These are phyloP conservation scores for Phytophthora vignae DNA, from an alignment of 352 stramenopile genomes.

Conservation along the genomic window DNA sequence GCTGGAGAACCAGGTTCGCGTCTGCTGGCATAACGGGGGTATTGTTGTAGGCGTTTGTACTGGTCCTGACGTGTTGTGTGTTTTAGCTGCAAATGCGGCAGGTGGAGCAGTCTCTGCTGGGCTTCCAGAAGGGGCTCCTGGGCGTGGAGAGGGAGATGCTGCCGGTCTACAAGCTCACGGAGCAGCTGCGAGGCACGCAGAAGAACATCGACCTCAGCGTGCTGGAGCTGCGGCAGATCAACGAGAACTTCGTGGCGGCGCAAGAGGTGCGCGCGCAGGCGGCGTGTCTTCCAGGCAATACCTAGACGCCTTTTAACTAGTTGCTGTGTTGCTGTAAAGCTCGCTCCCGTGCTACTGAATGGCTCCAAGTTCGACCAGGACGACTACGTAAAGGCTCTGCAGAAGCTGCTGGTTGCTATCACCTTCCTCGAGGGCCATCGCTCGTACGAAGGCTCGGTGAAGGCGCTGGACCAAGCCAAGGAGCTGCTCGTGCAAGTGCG, in stretches of 20 bases:
- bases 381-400: conserved; percentile 68
- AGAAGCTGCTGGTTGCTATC: conserved; percentile 75
- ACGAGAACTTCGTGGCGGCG: conserved; percentile 78
- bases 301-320: neutral
- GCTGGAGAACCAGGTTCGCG: conserved; percentile 64
- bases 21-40: too few species aligned
- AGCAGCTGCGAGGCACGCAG: conserved; percentile 80
- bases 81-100: conserved; percentile 64
- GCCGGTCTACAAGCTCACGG: conserved; percentile 86
- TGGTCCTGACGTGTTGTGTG: neutral
- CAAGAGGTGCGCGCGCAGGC: conserved; percentile 52
- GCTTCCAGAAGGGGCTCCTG: conserved; percentile 70
- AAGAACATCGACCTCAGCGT: conserved; percentile 89
- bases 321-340: conserved; percentile 38
- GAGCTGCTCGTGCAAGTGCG: conserved; percentile 68
- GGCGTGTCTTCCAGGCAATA: neutral
- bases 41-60: too few species aligned
- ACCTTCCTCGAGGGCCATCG: conserved; percentile 74
- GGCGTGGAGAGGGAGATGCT: conserved; percentile 85
- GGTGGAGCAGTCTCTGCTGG: conserved; percentile 61
- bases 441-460: conserved; percentile 77
- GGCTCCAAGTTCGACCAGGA: conserved; percentile 79
- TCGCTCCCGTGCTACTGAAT: conserved; percentile 69
- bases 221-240: conserved; percentile 69
- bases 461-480: conserved; percentile 71